Evolutionary conservation across 352 stramenopile species (phyloP), one percentile per base, ranked within the genome.

Genomic region (Phytophthora megakarya): DNA sequence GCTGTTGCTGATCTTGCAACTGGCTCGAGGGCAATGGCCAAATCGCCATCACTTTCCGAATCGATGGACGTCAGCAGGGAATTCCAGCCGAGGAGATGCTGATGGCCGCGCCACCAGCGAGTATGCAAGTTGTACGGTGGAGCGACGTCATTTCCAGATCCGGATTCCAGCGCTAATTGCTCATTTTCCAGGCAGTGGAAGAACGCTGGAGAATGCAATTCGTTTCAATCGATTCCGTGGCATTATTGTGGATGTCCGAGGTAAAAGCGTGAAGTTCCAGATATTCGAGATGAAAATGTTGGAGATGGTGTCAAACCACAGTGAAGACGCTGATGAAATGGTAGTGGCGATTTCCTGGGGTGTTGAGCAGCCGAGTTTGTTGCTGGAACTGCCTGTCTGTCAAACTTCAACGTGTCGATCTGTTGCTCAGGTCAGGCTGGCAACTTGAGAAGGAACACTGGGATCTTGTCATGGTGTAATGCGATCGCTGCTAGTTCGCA

Each of bases 21-120:
- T 69, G 53, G 53, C 61, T 69, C 53, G 61, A 64, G 61, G 61
- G 53, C 52, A 46, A n/a, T 12, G 46, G 61, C 53, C 64, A 72
- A 72, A 72, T 72, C 57, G 64, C 30, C 32, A 38, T 9, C 64
- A 59, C 21, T 72, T 67, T 65, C 63, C 63, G 16, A 62, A 48
- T 47, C 30, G 43, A 72, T 72, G 50, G 56, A 52, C 45, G 51
- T 47, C 57, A 46, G 35, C 35, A 55, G 33, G 37, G 18, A 48
- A 49, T 42, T 33, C 55, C 21, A 5, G 21, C 8, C 23, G 19
- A 10, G 53, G 28, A 12, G 40, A 62, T 39, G 51, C 26, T 30
- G 25, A 33, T 45, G 35, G 19, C 37, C 47, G 16, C 30, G 43
- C 12, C 52, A 47, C 19, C 32, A 26, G 21, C 60, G 60, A 62